Base-by-base conservation (phyloP, 148 eudicot genomes). In the Drosera capensis region DNA sequence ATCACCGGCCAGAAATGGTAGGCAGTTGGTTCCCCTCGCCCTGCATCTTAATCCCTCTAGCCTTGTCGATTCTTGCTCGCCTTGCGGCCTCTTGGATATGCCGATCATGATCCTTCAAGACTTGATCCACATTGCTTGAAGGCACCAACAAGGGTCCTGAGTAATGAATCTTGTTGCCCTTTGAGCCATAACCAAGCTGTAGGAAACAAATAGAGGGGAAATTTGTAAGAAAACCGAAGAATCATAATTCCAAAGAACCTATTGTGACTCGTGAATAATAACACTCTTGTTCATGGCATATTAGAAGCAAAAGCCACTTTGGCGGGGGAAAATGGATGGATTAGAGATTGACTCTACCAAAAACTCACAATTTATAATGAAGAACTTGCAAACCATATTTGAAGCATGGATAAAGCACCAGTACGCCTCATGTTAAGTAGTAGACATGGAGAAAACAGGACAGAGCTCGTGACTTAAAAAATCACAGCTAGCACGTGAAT, bases 111-210 rank as follows among this genome's bases (percentile, higher is more conserved):
- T 90, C 99, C 62, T 76, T 90, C 58, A 81, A 44, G 71, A 78
- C 64, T 70, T 90, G 88, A 50, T 90, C 99, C 68, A 79, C 68
- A 60, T 90, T 90, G 48, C 80, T 72, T 9, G 95, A 72, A 20
- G 95, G 95, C 23, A 60, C 95, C 23, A 88, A 59, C 16, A 90
- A 66, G 13, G 99, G 99, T 16, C 99, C 99, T 13, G 99, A 90
- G 75, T 80, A 90, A 60, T 90, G 95, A 18, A 90, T 81, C 52
- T 85, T 85, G 58, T 66, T 85, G 20, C 94, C 94, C 69, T 78
- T 80, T 23, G 88, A 73, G 19, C 93, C 95, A 34, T 71, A 73
- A 31, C 99, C 94, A 49, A 75, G 54, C 99, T 90, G 25, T 25
- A 29, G 7, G 18, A 14, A 1, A 48, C 25, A 22, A 20, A 28